Conservation (phyloP, 176 grass and related monocot species). For the Ensete ventricosum region DNA sequence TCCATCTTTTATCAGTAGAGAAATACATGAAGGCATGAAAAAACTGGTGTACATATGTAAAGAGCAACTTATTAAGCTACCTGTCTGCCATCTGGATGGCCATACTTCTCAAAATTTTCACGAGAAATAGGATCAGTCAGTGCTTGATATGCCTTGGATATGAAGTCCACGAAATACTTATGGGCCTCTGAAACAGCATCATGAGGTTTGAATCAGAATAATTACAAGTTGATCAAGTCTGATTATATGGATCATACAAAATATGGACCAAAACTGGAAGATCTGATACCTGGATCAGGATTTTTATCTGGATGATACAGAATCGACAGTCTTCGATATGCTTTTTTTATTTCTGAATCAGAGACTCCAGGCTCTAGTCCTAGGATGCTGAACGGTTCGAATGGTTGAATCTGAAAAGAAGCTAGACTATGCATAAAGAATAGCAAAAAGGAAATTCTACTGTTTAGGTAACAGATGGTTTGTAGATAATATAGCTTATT, state of each 20-base stretch:
- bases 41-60: neutral
- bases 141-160: slow-evolving; percentile 99
- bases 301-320: slow-evolving; percentile 99
- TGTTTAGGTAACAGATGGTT: neutral
- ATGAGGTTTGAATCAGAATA: slow-evolving; percentile 17
- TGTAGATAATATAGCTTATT: neutral
- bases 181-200: slow-evolving; percentile 71
- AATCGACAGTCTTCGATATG: slow-evolving; percentile 90
- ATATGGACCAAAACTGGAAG: neutral
- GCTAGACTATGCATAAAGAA: slow-evolving; percentile 10
- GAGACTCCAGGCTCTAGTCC: slow-evolving; percentile 75
- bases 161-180: slow-evolving; percentile 90
- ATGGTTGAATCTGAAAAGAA: slow-evolving; percentile 63
- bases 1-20: slow-evolving; percentile 7
- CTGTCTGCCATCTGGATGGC: slow-evolving; percentile 98
- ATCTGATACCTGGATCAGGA: slow-evolving; percentile 75
- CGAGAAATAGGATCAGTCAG: slow-evolving; percentile 90
- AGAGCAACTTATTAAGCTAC: slow-evolving; percentile 30
- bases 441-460: slow-evolving; percentile 2
- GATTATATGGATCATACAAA: neutral
- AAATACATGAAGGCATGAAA: neutral
- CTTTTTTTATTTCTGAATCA: slow-evolving; percentile 88
- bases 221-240: neutral
- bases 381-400: slow-evolving; percentile 98
- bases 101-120: slow-evolving; percentile 99